phyloP scores from a whole-genome alignment of 75 land plant species.

The Chamaecyparis obtusa region DNA sequence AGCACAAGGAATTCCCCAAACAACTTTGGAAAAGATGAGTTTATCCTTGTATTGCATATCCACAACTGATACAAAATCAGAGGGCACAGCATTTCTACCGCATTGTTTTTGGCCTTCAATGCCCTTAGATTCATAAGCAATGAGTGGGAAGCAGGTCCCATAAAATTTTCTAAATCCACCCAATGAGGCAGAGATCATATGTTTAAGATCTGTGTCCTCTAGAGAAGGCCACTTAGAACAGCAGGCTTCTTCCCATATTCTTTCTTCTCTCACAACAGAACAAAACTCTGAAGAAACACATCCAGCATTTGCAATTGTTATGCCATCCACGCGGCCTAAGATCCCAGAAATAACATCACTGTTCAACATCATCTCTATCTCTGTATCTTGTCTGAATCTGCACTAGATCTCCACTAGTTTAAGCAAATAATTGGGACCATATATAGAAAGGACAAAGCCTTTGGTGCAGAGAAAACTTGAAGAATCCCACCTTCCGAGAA shows the following conservation, averaged over 20 bases:
- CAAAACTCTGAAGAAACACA: slow-evolving; percentile 57
- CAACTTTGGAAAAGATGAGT: not conserved
- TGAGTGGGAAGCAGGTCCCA: slow-evolving; percentile 23
- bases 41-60: not conserved
- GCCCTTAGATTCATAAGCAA: not conserved
- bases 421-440: too few species aligned
- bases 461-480: too few species aligned
- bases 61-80: slow-evolving; percentile 1
- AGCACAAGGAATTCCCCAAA: not conserved
- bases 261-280: slow-evolving; percentile 49
- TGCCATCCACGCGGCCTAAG: slow-evolving; percentile 65
- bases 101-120: not conserved
- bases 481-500: too few species aligned
- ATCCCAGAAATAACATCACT: slow-evolving; percentile 65
- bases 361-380: slow-evolving; percentile 28
- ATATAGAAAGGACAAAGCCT: too few species aligned
- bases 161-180: slow-evolving; percentile 68
- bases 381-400: not conserved
- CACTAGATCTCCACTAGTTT: too few species aligned
- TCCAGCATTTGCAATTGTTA: slow-evolving; percentile 67
- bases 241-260: slow-evolving; percentile 69
- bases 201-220: slow-evolving; percentile 40
- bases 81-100: not conserved
- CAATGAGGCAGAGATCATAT: slow-evolving; percentile 31
- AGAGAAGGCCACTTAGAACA: slow-evolving; percentile 72